phyloP scores from a whole-genome alignment of 768 basidiomycete species.

The Collybia nuda region DNA sequence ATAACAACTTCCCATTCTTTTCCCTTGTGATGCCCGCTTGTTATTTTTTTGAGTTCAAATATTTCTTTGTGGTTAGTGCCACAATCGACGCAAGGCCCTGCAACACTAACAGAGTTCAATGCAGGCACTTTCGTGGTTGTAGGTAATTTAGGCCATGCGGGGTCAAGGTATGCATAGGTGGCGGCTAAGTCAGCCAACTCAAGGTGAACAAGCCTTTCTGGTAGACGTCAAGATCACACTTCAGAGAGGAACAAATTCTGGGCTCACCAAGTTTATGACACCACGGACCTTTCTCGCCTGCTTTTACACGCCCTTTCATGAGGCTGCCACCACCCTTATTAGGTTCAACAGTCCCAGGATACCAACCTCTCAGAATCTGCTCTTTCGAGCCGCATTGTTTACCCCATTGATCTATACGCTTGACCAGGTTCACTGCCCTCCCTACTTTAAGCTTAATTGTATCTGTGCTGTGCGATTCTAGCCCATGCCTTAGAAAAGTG shows the following conservation, averaged over 20 bases:
- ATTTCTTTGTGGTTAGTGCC: conserved; percentile 73
- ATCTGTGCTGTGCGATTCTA: conserved; percentile 24
- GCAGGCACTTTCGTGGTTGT: conserved; percentile 15
- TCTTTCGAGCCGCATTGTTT: conserved; percentile 81
- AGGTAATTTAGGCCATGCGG: conserved; percentile 39
- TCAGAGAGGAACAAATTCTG: neutral
- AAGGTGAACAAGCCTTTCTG: conserved; percentile 76
- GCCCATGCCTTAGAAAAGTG: neutral
- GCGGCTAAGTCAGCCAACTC: conserved; percentile 71
- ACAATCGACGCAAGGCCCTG: conserved; percentile 38
- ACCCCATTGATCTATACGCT: conserved; percentile 76
- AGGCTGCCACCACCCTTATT: conserved; percentile 43
- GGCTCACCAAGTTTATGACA: conserved; percentile 62
- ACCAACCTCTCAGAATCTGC: conserved; percentile 72
- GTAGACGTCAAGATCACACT: neutral
- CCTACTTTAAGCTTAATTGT: conserved; percentile 77
- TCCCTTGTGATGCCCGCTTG: conserved; percentile 51
- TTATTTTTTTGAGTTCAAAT: conserved; percentile 65
- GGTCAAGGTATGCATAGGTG: conserved; percentile 58
- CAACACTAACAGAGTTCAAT: conserved; percentile 18
- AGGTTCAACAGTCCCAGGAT: conserved; percentile 55
- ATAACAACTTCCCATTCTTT: conserved; percentile 77
- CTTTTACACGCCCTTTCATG: conserved; percentile 64
- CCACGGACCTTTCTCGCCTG: conserved; percentile 60
- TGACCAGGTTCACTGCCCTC: conserved; percentile 68